phyloP scores from a whole-genome alignment of 352 stramenopile genomes.

The Thalassiosira mediterranea region DNA sequence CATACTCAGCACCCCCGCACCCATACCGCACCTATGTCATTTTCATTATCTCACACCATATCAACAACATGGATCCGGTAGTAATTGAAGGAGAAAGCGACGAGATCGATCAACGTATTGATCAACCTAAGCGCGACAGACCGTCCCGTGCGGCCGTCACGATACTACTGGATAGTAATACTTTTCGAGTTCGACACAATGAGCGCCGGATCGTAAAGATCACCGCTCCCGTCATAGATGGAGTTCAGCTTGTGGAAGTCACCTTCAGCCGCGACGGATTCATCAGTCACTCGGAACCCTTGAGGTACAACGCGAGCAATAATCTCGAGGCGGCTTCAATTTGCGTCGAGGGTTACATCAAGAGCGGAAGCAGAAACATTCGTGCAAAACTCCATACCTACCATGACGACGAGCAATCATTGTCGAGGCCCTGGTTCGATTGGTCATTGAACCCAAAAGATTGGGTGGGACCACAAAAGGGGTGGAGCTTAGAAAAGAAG shows the following conservation, averaged over 20 bases:
- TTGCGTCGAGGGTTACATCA: background rate
- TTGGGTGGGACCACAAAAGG: too few species aligned
- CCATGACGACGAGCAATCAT: too few species aligned
- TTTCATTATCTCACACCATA: too few species aligned
- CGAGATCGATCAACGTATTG: too few species aligned
- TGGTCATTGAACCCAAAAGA: too few species aligned
- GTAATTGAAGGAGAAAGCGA: too few species aligned
- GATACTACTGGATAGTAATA: background rate
- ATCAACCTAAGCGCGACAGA: background rate
- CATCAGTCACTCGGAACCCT: background rate
- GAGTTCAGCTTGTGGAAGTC: background rate
- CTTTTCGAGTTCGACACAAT: background rate
- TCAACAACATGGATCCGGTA: too few species aligned
- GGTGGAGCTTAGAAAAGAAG: too few species aligned
- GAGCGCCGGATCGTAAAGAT: background rate
- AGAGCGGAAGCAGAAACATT: background rate
- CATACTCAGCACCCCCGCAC: too few species aligned
- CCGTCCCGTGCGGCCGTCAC: background rate
- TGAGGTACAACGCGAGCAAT: background rate
- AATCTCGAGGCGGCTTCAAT: background rate
- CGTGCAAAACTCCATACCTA: too few species aligned
- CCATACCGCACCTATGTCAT: too few species aligned
- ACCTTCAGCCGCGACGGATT: background rate
- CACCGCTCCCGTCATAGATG: constrained; percentile 1
- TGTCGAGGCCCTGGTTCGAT: too few species aligned